Evolutionary conservation across 768 basidiomycete species (phyloP), one percentile per base, ranked within the genome.

Genomic region (Hygrocybe punicea): DNA sequence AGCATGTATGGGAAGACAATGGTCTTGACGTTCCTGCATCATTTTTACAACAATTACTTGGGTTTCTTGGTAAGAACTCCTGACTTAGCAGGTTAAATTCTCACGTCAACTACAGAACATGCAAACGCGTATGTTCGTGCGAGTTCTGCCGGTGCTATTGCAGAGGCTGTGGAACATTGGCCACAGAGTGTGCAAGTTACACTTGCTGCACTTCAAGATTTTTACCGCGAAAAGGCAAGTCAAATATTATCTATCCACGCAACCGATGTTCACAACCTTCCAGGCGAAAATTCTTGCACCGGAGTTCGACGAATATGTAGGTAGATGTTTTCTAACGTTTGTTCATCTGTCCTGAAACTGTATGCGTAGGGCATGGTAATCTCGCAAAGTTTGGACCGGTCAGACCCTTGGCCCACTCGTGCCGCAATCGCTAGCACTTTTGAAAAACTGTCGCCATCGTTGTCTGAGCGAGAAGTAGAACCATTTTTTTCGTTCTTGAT

Each of bases 1-100:
- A 75, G 21, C 84, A 86, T 59, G 73, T 91, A 9, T 98, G 95
- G 95, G 96, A 97, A 54, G 97, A 98, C 60, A 98, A 98, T 60
- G 95, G 92, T 4, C 70, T 98, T 36, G 93, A 97, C 64, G 83
- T 95, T 9, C 83, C 89, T 0, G 91, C 93, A 60, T 69, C 69
- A 6, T 81, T 84, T 71, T 69, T 92, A 0, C 66, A 69, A 1
- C 76, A 78, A 45, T 73, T 98, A 11, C 65, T 90, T 10, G 68
- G 67, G 0, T 91, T 84, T 63, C 78, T 98, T 16, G 87, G 94
- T 92, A 67, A 46, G 80, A 65, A 19, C 29, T 17, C 11, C 34
- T 1, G 19, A n/a, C 2, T 50, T 46, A 52, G 6, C 17, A 19
- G 33, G 45, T 1, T n/a, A 1, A 11, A 44, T 6, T 34, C 24